Evolutionary conservation across 2,329 filamentous ascomycete genomes (phyloP), one percentile per base, ranked within the genome.

Genomic region (Aspergillus tanneri): DNA sequence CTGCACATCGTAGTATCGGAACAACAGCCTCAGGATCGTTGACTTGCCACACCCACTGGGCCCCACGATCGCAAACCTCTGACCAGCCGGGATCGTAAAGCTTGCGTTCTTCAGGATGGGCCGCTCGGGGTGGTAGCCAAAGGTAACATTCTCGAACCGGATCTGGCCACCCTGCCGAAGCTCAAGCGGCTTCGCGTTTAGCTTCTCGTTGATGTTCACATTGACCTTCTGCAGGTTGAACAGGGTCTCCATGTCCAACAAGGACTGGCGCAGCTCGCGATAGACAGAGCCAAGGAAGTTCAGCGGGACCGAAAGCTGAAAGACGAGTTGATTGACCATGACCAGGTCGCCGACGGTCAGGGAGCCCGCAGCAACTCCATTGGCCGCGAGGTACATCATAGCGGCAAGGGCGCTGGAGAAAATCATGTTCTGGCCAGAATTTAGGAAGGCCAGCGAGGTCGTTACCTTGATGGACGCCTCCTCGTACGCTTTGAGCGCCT

Each of bases 201-300:
- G 81, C 45, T 81, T 78, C 60, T 99, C 91, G 60, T 83, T 85
- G 65, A 99, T 87, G 28, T 81, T 83, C 10, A 96, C 85, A 58
- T 97, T 95, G 65, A 97, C 92, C 68, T 95, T 97, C 70, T 99
- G 93, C 24, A 99, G 78, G 68, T 89, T 96, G 77, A 99, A 99
- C 5, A 99, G 80, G 0, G 93, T 97, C 72, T 97, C 93, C 93
- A 99, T 99, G 67, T 99, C 95, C 25, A 99, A 78, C 36, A 99
- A 78, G 18, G 90, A 96, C 73, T 99, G 93, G 47, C 93, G 82
- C 45, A 99, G 80, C 72, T 99, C 93, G 59, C 93, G 87, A 68
- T 99, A 99, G 10, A 99, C 92, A 11, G 90, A 95, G n/a, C 93
- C 93, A 3, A 99, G 77, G 71, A 99, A 99, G 77, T 99, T 99